phyloP scores from a whole-genome alignment of 495 filamentous ascomycete genomes.

The Penicillium ochrochloron region DNA sequence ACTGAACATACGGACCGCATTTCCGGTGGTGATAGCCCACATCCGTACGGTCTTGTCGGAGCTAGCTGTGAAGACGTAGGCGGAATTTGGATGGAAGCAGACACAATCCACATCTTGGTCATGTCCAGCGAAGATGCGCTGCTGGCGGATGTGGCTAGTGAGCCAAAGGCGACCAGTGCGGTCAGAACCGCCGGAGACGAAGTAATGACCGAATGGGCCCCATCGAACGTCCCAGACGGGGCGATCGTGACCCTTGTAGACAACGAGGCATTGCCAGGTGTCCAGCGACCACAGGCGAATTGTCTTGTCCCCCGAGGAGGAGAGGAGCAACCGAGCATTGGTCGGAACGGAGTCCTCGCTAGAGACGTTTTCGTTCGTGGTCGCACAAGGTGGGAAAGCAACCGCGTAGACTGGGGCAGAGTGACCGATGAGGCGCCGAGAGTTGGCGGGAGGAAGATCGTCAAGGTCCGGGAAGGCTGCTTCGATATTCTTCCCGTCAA shows the following conservation, averaged over 20 bases:
- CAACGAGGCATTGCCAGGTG: conserved; percentile 83
- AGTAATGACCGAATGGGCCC: conserved; percentile 96
- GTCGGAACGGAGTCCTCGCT: conserved; percentile 58
- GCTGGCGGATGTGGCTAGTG: conserved; percentile 87
- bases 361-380: conserved; percentile 51
- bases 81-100: conserved; percentile 89
- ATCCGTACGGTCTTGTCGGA: conserved; percentile 91
- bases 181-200: conserved; percentile 83
- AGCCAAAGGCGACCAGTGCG: conserved; percentile 89
- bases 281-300: conserved; percentile 93
- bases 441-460: conserved; percentile 56
- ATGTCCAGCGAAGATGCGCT: conserved; percentile 88
- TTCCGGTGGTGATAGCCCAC: conserved; percentile 90
- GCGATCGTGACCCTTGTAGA: conserved; percentile 89
- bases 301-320: conserved; percentile 83
- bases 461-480: conserved; percentile 50
- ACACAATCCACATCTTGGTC: conserved; percentile 85
- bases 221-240: conserved; percentile 87
- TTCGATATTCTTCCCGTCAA: conserved; percentile 73
- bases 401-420: conserved; percentile 86
- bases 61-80: conserved; percentile 89
- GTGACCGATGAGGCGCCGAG: conserved; percentile 88
- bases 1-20: conserved; percentile 86
- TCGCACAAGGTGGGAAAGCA: conserved; percentile 82
- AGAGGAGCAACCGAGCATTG: conserved; percentile 76